Evolutionary conservation across 495 filamentous ascomycete genomes (phyloP).

Genomic region (Poronia punctata): DNA sequence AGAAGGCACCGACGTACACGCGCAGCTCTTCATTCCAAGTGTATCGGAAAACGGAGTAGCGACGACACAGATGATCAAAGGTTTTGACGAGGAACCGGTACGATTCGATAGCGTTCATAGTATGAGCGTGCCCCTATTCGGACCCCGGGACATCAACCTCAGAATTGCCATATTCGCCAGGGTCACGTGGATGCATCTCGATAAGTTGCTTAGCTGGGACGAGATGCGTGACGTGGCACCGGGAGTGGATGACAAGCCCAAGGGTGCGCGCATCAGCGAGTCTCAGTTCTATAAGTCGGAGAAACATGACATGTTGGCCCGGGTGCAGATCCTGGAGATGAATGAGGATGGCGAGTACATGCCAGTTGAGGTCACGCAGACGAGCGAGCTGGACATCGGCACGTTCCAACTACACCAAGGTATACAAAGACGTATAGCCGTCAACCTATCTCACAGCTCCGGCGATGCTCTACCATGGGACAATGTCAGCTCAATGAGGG

Average conservation of each 20-base stretch:
- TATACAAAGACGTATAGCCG: constrained; percentile 78
- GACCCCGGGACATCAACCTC: constrained; percentile 64
- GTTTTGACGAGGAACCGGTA: constrained; percentile 91
- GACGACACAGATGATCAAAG: constrained; percentile 88
- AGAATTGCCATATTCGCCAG: constrained; percentile 91
- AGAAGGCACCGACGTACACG: constrained; percentile 92
- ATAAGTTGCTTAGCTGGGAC: constrained; percentile 97
- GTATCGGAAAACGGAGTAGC: constrained; percentile 90
- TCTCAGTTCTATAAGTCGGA: constrained; percentile 89
- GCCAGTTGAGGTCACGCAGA: constrained; percentile 88
- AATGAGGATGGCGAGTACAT: constrained; percentile 85
- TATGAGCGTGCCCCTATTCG: constrained; percentile 91
- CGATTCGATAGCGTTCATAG: constrained; percentile 97
- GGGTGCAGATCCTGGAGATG: constrained; percentile 81
- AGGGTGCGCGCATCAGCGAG: constrained; percentile 73
- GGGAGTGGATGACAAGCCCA: constrained; percentile 47
- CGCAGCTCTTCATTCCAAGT: constrained; percentile 89
- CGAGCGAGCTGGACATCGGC: constrained; percentile 70
- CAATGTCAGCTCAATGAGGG: constrained; percentile 64
- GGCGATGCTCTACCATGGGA: constrained; percentile 82
- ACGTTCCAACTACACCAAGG: constrained; percentile 95
- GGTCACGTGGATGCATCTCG: constrained; percentile 88
- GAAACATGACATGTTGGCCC: constrained; percentile 84
- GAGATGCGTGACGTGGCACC: constrained; percentile 79
- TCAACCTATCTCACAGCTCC: constrained; percentile 83